Evolutionary conservation across 106 monocot genomes (phyloP).

Genomic region (Dendrobium nobile): DNA sequence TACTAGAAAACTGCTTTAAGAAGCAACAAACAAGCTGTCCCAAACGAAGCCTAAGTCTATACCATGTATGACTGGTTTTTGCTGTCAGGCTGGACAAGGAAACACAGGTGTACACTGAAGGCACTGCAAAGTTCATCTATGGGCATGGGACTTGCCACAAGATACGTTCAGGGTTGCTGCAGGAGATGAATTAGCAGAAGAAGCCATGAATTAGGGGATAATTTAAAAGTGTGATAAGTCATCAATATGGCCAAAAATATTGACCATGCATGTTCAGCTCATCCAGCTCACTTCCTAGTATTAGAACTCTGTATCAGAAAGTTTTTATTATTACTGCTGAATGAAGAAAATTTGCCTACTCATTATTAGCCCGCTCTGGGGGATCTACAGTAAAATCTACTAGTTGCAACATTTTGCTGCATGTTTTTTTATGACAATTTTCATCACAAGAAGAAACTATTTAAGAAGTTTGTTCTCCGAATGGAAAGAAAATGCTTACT

Average conservation of each 20-base stretch:
- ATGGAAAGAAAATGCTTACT: too few relatives aligned
- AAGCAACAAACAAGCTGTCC: too few relatives aligned
- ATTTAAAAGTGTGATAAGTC: background rate
- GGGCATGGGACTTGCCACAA: constrained; percentile 35
- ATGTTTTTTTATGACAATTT: too few relatives aligned
- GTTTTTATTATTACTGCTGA: constrained; percentile 1
- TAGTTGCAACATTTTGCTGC: too few relatives aligned
- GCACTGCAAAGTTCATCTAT: constrained; percentile 45
- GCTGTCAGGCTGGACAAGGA: constrained; percentile 36
- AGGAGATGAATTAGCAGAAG: background rate
- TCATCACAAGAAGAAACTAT: too few relatives aligned
- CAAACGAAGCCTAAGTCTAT: too few relatives aligned
- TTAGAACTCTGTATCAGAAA: constrained; percentile 5
- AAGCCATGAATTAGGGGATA: background rate
- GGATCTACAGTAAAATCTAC: too few relatives aligned
- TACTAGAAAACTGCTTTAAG: too few relatives aligned
- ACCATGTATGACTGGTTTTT: background rate
- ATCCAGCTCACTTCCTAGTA: background rate
- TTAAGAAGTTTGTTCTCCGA: too few relatives aligned
- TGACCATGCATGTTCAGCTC: background rate
- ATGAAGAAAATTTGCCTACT: background rate
- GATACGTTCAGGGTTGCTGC: background rate
- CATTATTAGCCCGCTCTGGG: too few relatives aligned
- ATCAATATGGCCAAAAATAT: background rate
- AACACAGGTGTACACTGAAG: constrained; percentile 51